Evolutionary conservation across 1,284 basidiomycete genomes (phyloP).

Genomic region (Mycena sp.): DNA sequence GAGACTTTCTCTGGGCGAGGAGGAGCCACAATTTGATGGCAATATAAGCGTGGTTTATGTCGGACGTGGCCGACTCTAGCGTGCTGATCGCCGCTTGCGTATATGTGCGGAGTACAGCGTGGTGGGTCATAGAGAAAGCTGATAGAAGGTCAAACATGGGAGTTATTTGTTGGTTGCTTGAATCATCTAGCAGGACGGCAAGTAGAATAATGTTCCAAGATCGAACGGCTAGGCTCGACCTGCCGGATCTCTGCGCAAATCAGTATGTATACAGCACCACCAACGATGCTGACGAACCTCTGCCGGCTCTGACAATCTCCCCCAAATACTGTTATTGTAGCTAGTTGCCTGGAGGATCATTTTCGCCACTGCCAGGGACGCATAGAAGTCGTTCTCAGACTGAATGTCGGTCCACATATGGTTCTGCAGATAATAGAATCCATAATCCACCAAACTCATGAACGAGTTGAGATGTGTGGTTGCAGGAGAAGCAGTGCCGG

Average conservation of each 20-base stretch:
- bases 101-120: slow-evolving; percentile 55
- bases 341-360: slow-evolving; percentile 61
- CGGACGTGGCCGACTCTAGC: slow-evolving; percentile 57
- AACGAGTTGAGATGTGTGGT: slow-evolving; percentile 44
- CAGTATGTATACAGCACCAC: not conserved
- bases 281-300: slow-evolving; percentile 45
- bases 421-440: slow-evolving; percentile 62
- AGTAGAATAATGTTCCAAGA: slow-evolving; percentile 74
- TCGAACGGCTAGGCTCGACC: slow-evolving; percentile 55
- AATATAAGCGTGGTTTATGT: slow-evolving; percentile 75
- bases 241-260: slow-evolving; percentile 50
- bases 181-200: slow-evolving; percentile 58
- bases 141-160: slow-evolving; percentile 61
- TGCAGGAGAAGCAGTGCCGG: slow-evolving; percentile 40
- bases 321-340: slow-evolving; percentile 49
- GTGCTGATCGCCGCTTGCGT: slow-evolving; percentile 47
- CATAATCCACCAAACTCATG: slow-evolving; percentile 59
- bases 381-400: slow-evolving; percentile 62
- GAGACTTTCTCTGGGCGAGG: slow-evolving; percentile 57
- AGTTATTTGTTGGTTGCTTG: slow-evolving; percentile 49
- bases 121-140: slow-evolving; percentile 60
- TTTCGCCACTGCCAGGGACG: slow-evolving; percentile 62
- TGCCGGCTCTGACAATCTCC: slow-evolving; percentile 46
- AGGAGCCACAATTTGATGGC: slow-evolving; percentile 78
- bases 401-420: slow-evolving; percentile 56